Conservation (phyloP, 2,329 filamentous ascomycete species). For the Curvularia eragrostidis region DNA sequence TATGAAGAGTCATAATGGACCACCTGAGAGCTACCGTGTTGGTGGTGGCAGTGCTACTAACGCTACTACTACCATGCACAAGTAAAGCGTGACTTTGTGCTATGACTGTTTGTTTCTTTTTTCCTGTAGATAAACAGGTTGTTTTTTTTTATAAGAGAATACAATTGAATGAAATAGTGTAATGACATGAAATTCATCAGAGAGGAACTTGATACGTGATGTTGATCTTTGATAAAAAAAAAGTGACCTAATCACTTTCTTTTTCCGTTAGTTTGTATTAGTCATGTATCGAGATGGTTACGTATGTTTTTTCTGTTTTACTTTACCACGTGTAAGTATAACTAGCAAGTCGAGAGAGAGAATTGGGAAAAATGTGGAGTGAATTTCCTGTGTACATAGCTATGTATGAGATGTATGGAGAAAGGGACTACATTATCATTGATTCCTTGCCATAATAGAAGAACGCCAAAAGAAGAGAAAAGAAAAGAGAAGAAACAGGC, state of each 20-base stretch:
- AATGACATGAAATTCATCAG: neutral
- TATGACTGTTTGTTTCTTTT: neutral
- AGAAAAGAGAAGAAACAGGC: neutral
- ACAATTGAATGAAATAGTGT: neutral
- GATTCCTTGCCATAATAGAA: neutral
- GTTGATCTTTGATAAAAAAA: too few relatives aligned
- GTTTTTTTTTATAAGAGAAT: neutral
- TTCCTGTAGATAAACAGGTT: neutral
- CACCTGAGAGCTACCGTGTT: conserved; percentile 50
- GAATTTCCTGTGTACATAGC: too few relatives aligned
- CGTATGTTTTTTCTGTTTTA: too few relatives aligned
- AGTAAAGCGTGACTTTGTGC: neutral
- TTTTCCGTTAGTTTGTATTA: too few relatives aligned
- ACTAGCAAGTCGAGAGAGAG: too few relatives aligned
- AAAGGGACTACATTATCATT: too few relatives aligned
- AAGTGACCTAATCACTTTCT: too few relatives aligned
- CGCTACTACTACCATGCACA: conserved; percentile 15
- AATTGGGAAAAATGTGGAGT: too few relatives aligned
- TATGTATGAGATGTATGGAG: too few relatives aligned
- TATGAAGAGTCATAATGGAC: conserved; percentile 43
- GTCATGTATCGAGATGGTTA: too few relatives aligned
- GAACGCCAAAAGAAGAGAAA: neutral
- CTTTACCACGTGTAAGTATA: too few relatives aligned
- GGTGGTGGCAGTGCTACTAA: conserved; percentile 26
- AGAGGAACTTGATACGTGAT: neutral